These are phyloP conservation scores for Helichrysum umbraculigerum DNA, from an alignment of 129 eudicot species.

Conservation along the genomic window DNA sequence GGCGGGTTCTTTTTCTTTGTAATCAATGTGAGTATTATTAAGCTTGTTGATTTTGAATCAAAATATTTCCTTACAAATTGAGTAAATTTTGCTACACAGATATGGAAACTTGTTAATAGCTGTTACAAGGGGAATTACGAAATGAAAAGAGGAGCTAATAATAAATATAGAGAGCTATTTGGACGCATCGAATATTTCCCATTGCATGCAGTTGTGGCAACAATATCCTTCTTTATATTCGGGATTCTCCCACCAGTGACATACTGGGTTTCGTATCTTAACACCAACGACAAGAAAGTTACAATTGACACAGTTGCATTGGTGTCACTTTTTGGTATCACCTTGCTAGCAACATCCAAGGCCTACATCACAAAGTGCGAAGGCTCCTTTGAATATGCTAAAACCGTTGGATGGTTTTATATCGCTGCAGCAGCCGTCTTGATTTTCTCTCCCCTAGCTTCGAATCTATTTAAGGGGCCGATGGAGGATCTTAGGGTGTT, in stretches of 20 bases:
- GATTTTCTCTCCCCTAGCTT: not conserved
- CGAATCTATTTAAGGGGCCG: not conserved
- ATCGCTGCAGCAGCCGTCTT: not conserved
- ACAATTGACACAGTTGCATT: not conserved
- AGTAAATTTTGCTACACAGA: too few relatives aligned
- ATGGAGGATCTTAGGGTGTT: not conserved
- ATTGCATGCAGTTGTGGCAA: not conserved
- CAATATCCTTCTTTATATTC: not conserved
- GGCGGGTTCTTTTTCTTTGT: not conserved
- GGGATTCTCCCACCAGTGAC: not conserved
- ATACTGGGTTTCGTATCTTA: not conserved
- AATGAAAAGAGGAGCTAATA: too few relatives aligned
- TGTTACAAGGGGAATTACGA: too few relatives aligned
- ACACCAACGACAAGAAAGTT: not conserved
- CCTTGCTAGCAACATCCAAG: not conserved
- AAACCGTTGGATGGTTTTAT: not conserved
- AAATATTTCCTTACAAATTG: too few relatives aligned
- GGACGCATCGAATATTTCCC: not conserved
- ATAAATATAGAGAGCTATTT: too few relatives aligned
- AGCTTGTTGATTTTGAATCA: too few relatives aligned
- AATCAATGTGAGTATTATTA: not conserved
- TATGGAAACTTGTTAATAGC: not conserved
- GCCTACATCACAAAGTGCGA: not conserved
- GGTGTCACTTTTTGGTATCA: not conserved
- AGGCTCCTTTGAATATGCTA: too few relatives aligned